These are phyloP conservation scores for Esteya vermicola DNA, from an alignment of 2,329 filamentous ascomycete species.

Conservation along the genomic window DNA sequence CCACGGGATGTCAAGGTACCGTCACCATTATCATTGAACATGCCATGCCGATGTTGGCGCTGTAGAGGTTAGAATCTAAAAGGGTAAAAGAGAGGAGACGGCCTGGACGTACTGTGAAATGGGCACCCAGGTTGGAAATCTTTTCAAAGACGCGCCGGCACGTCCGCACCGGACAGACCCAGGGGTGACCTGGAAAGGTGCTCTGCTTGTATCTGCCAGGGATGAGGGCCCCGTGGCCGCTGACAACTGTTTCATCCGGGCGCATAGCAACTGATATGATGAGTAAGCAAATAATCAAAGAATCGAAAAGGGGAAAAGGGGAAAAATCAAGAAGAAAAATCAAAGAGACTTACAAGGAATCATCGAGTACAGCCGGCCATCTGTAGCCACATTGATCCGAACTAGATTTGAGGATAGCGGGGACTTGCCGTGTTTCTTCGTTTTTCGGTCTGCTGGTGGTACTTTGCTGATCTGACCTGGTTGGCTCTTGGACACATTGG, in stretches of 20 bases:
- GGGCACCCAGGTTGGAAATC: slow-evolving; percentile 7
- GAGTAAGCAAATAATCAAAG: too few species aligned
- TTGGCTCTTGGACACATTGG: too few species aligned
- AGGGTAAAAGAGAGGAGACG: not conserved
- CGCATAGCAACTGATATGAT: not conserved
- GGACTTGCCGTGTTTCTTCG: too few species aligned
- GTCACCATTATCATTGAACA: slow-evolving; percentile 17
- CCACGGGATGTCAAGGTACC: slow-evolving; percentile 15
- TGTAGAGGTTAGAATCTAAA: not conserved
- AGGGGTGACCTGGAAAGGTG: slow-evolving; percentile 7
- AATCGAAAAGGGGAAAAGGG: too few species aligned
- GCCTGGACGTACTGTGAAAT: slow-evolving; percentile 10
- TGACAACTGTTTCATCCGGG: not conserved
- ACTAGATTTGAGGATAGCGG: too few species aligned
- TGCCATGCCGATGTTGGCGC: slow-evolving; percentile 8
- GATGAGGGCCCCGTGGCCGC: not conserved
- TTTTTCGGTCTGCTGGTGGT: too few species aligned
- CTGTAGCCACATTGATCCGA: too few species aligned
- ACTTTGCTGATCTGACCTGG: not conserved
- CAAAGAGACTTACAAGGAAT: too few species aligned
- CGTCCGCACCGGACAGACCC: slow-evolving; percentile 12
- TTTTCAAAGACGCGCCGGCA: slow-evolving; percentile 9
- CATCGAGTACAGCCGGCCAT: too few species aligned
- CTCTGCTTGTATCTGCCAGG: slow-evolving; percentile 10
- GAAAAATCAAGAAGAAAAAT: too few species aligned